phyloP scores from a whole-genome alignment of 306 rosid species.

The Ormosia emarginata region DNA sequence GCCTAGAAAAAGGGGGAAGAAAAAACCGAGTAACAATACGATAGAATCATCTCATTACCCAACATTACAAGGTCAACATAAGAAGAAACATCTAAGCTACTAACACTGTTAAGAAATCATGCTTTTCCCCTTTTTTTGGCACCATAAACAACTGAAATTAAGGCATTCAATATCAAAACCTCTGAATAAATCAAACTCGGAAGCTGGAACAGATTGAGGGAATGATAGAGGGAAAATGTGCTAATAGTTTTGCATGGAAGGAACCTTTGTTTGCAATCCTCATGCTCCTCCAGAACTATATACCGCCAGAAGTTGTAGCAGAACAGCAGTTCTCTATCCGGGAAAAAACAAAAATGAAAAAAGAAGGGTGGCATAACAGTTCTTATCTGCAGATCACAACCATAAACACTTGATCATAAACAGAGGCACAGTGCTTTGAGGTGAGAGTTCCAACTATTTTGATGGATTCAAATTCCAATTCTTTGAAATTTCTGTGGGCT shows the following conservation, averaged over 20 bases:
- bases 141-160: not conserved
- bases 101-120: not conserved
- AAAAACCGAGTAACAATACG: not conserved
- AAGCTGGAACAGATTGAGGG: not conserved
- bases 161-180: not conserved
- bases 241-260: not conserved
- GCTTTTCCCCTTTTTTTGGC: not conserved
- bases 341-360: not conserved
- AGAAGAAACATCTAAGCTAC: not conserved
- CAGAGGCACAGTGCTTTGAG: not conserved
- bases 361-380: not conserved
- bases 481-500: constrained; percentile 43
- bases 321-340: not conserved
- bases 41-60: not conserved
- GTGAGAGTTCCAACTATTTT: constrained; percentile 32
- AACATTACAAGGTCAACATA: not conserved
- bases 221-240: not conserved
- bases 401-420: constrained; percentile 17
- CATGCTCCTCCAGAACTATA: constrained; percentile 14
- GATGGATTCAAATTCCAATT: constrained; percentile 45
- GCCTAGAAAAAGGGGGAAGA: not conserved
- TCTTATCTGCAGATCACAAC: constrained; percentile 6
- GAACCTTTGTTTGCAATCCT: not conserved
- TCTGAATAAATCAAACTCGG: not conserved
- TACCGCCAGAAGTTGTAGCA: not conserved